Conservation (phyloP, 352 stramenopile genomes). For the Pythium volutum region DNA sequence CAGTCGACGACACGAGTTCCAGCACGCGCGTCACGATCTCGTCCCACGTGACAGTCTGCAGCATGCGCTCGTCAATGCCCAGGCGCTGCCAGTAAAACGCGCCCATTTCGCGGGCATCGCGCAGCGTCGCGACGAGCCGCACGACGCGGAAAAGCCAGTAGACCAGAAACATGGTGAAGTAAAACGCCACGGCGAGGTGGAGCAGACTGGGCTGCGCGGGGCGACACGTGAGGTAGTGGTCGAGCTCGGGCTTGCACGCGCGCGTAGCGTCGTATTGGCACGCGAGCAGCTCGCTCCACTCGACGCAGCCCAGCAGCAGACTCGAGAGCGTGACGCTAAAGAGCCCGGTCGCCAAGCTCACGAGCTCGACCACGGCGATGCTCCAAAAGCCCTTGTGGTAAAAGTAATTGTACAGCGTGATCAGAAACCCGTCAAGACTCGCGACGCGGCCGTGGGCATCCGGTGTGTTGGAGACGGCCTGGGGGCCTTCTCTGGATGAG, state of each 20-base stretch:
- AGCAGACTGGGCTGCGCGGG: conserved; percentile 47
- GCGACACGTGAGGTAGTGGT: conserved; percentile 69
- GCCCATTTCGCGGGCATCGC: conserved; percentile 89
- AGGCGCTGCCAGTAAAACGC: conserved; percentile 91
- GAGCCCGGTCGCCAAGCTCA: conserved; percentile 90
- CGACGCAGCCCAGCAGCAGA: conserved; percentile 94
- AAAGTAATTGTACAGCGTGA: conserved; percentile 94
- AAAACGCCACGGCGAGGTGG: conserved; percentile 81
- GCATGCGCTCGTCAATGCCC: conserved; percentile 79
- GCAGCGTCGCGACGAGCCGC: conserved; percentile 79
- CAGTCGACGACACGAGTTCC: conserved; percentile 55
- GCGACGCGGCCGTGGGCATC: conserved; percentile 67
- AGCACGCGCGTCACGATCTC: conserved; percentile 88
- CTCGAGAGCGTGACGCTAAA: conserved; percentile 96
- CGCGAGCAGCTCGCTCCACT: conserved; percentile 90
- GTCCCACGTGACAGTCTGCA: conserved; percentile 87
- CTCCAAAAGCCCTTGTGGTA: conserved; percentile 91
- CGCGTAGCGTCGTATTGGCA: conserved; percentile 74
- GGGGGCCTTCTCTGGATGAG: not conserved
- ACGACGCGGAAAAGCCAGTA: conserved; percentile 91
- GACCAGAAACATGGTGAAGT: conserved; percentile 92
- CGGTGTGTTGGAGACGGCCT: conserved; percentile 44
- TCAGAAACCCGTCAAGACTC: conserved; percentile 91
- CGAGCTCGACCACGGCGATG: conserved; percentile 88
- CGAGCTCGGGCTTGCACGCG: conserved; percentile 73